Evolutionary conservation across 2,329 filamentous ascomycete genomes (phyloP).

Genomic region (Ophiocordyceps robertsii): DNA sequence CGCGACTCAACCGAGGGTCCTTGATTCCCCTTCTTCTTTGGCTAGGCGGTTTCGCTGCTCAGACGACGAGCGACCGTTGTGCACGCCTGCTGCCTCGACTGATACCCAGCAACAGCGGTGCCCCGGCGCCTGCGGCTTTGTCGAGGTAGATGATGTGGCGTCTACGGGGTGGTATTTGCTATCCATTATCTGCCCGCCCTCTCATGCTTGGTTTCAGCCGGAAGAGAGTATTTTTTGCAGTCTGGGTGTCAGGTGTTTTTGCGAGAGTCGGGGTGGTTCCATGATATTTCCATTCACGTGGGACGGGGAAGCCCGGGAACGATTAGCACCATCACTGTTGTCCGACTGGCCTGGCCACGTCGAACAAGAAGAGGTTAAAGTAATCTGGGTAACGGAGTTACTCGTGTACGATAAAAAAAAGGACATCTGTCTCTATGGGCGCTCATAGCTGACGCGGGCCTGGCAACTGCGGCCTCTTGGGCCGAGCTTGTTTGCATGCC

Average conservation of each 20-base stretch:
- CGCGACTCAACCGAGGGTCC: constrained; percentile 1
- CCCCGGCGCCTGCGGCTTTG: constrained; percentile 2
- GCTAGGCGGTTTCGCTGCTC: constrained; percentile 3
- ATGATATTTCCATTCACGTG: neutral
- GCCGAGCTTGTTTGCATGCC: too few species aligned
- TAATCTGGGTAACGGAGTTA: constrained; percentile 19
- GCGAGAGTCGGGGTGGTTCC: neutral
- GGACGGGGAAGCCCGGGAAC: neutral
- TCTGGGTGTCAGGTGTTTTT: neutral
- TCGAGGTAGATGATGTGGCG: neutral
- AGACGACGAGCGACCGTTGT: neutral
- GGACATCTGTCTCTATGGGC: neutral
- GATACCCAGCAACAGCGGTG: constrained; percentile 6
- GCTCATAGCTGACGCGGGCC: too few species aligned
- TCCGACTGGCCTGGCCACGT: neutral
- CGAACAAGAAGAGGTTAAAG: neutral
- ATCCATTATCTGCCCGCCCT: neutral
- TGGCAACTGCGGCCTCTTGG: too few species aligned
- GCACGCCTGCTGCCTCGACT: constrained; percentile 4
- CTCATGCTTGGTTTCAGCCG: neutral
- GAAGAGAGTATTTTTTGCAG: neutral
- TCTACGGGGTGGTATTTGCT: neutral
- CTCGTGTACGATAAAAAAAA: constrained; percentile 19
- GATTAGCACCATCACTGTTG: neutral
- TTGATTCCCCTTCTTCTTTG: constrained; percentile 6